Evolutionary conservation across 2,329 filamentous ascomycete species (phyloP).

Genomic region (Dryadomyces quercus-mongolicae): DNA sequence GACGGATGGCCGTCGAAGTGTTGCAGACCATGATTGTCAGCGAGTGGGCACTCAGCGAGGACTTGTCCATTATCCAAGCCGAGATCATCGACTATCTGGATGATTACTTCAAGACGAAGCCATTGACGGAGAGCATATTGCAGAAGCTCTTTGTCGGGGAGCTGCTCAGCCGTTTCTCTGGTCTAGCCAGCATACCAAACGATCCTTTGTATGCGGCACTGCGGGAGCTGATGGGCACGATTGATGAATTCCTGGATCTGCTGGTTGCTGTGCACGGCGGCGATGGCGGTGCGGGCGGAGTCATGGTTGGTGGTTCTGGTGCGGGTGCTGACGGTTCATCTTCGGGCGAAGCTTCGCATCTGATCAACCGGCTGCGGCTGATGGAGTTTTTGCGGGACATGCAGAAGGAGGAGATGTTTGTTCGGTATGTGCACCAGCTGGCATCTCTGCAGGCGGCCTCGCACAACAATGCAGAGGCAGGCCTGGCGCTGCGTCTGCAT

Average conservation of each 20-base stretch:
- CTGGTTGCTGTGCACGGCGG: conserved; percentile 79
- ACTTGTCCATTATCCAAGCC: conserved; percentile 81
- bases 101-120: conserved; percentile 76
- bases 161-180: conserved; percentile 67
- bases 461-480: conserved; percentile 75
- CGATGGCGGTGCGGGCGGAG: conserved; percentile 31
- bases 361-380: conserved; percentile 77
- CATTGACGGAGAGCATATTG: conserved; percentile 74
- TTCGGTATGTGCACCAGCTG: conserved; percentile 89
- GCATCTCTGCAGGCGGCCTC: conserved; percentile 64
- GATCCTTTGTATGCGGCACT: conserved; percentile 68
- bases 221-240: conserved; percentile 66
- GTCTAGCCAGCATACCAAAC: conserved; percentile 50
- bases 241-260: conserved; percentile 84
- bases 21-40: conserved; percentile 97
- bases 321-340: not conserved
- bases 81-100: conserved; percentile 96
- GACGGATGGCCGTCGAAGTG: conserved; percentile 83
- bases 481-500: conserved; percentile 77
- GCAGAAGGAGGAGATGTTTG: conserved; percentile 94
- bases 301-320: not conserved
- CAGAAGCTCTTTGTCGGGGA: conserved; percentile 90
- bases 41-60: conserved; percentile 93
- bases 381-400: conserved; percentile 97
- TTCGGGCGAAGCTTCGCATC: conserved; percentile 59